Conservation (phyloP, 805 yeast genomes). For the Cyberlindnera mrakii region DNA sequence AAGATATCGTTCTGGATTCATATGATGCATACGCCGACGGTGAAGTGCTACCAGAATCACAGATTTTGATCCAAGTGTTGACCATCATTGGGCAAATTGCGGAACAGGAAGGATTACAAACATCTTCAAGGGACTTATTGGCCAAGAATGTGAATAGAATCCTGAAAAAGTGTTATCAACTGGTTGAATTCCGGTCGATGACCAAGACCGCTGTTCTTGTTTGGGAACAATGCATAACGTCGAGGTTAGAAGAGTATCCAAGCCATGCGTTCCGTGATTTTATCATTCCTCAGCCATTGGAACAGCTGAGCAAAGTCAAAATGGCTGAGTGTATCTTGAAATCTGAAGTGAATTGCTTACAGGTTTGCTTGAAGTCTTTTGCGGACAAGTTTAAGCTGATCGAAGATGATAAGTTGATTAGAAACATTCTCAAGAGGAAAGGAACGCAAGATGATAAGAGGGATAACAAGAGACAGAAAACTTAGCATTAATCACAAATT, state of each 20-base stretch:
- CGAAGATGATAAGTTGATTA: conserved; percentile 53
- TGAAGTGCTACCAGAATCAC: conserved; percentile 54
- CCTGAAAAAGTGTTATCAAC: conserved; percentile 54
- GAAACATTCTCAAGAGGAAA: conserved; percentile 53
- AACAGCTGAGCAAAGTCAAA: conserved; percentile 19
- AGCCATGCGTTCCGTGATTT: conserved; percentile 24
- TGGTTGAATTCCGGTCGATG: conserved; percentile 41
- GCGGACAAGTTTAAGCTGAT: conserved; percentile 34
- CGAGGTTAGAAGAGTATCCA: conserved; percentile 44
- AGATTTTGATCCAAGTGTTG: conserved; percentile 47
- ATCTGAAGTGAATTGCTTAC: conserved; percentile 50
- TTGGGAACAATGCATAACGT: conserved; percentile 22
- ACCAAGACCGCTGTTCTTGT: conserved; percentile 31
- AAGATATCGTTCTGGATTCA: conserved; percentile 42
- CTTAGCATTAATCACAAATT: conserved; percentile 2
- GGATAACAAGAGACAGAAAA: conserved; percentile 24
- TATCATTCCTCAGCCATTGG: conserved; percentile 13
- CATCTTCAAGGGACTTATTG: conserved; percentile 6
- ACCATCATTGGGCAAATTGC: conserved; percentile 29
- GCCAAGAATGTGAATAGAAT: conserved; percentile 38
- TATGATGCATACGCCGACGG: conserved; percentile 59
- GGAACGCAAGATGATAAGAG: conserved; percentile 22
- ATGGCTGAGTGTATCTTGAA: conserved; percentile 53
- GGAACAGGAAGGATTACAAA: conserved; percentile 6
- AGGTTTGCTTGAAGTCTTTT: conserved; percentile 28